Conservation (phyloP, 371 early-diverging fungal genomes). For the Haplosporangium sp. region DNA sequence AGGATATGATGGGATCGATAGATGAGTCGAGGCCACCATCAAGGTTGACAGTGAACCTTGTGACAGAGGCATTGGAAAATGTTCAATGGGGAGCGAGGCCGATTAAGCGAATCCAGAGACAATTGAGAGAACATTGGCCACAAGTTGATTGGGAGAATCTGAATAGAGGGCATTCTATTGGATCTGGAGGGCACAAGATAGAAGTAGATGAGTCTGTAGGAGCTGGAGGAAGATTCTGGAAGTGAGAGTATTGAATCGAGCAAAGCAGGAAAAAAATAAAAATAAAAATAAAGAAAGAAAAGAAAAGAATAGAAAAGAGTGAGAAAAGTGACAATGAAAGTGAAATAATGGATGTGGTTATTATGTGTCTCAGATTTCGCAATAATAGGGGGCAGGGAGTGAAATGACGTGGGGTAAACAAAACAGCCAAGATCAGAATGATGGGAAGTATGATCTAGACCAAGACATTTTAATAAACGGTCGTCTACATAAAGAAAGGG, state of each 20-base stretch:
- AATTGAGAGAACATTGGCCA: constrained; percentile 33
- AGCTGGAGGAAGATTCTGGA: constrained; percentile 19
- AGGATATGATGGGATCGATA: constrained; percentile 38
- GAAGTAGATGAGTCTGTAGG: constrained; percentile 19
- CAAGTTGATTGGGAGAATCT: constrained; percentile 18
- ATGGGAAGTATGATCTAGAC: too few relatives aligned
- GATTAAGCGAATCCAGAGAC: constrained; percentile 29
- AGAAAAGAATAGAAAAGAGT: too few relatives aligned
- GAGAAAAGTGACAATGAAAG: too few relatives aligned
- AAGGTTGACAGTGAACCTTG: constrained; percentile 13
- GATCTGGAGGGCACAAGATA: not conserved
- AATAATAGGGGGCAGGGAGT: not conserved
- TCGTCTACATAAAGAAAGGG: too few relatives aligned
- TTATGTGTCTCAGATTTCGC: not conserved
- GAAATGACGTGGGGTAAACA: too few relatives aligned
- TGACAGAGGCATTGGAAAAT: constrained; percentile 43
- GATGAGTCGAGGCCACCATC: constrained; percentile 15
- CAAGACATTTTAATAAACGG: too few relatives aligned
- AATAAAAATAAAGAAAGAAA: too few relatives aligned
- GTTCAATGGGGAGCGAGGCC: constrained; percentile 50
- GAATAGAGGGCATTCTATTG: not conserved
- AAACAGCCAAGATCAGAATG: too few relatives aligned
- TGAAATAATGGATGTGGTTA: not conserved
- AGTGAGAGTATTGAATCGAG: not conserved
- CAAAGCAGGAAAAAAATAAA: too few relatives aligned